These are phyloP conservation scores for Mytilinidion resinicola DNA, from an alignment of 495 filamentous ascomycete genomes.

Conservation along the genomic window DNA sequence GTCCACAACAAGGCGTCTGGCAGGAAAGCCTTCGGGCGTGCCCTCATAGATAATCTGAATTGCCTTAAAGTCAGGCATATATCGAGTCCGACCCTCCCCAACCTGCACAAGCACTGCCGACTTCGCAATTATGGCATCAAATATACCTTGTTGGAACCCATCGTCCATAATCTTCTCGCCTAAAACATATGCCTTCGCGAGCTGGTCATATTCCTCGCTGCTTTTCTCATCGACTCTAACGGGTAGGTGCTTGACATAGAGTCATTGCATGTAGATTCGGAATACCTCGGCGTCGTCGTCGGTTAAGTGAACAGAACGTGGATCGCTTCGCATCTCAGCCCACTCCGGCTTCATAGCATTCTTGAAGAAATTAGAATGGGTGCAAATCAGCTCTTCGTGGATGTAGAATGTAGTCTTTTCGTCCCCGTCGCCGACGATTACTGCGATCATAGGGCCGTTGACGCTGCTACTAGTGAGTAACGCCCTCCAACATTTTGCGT, in stretches of 20 bases:
- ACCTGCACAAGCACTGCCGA: neutral
- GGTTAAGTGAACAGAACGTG: conserved; percentile 5
- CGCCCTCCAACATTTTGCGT: too few relatives aligned
- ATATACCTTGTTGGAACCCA: conserved; percentile 3
- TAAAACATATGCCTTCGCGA: conserved; percentile 6
- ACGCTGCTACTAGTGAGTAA: neutral
- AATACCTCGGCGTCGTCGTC: conserved; percentile 16
- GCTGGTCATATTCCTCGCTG: neutral
- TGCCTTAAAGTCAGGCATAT: neutral
- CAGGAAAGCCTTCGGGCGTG: conserved; percentile 1
- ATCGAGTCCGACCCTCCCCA: neutral
- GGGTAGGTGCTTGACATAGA: conserved; percentile 13
- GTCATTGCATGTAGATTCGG: conserved; percentile 12
- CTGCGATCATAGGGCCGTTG: conserved; percentile 1
- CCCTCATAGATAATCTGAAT: conserved; percentile 4
- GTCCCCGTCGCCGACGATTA: conserved; percentile 11
- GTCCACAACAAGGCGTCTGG: conserved; percentile 1
- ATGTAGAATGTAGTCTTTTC: conserved; percentile 6
- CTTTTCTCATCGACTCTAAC: neutral
- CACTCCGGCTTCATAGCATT: conserved; percentile 23
- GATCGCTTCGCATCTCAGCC: conserved; percentile 2
- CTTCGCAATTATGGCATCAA: conserved; percentile 1
- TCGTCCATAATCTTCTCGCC: conserved; percentile 9
- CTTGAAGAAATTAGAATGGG: conserved; percentile 12
- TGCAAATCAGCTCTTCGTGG: conserved; percentile 15